These are phyloP conservation scores for Monilinia fructicola DNA, from an alignment of 2,329 filamentous ascomycete species.

Conservation along the genomic window DNA sequence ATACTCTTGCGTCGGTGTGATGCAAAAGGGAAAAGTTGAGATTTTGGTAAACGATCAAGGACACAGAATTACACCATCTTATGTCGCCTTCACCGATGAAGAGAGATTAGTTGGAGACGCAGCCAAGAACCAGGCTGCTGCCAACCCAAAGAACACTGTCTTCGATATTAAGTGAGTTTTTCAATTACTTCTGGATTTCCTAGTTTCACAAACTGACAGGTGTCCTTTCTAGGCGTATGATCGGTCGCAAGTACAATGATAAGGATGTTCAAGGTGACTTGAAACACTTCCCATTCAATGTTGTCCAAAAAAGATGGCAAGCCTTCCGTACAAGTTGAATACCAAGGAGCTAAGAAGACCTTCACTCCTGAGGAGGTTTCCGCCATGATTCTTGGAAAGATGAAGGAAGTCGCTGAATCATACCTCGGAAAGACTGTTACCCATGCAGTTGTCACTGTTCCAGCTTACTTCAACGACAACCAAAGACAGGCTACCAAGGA, in stretches of 20 bases:
- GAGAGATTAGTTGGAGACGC: slow-evolving; percentile 97
- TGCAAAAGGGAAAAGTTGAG: slow-evolving; percentile 92
- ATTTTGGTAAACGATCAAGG: slow-evolving; percentile 96
- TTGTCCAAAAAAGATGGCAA: slow-evolving; percentile 88
- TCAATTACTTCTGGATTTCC: slow-evolving; percentile 18
- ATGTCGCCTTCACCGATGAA: slow-evolving; percentile 95
- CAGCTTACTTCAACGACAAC: slow-evolving; percentile 98
- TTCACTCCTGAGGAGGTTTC: slow-evolving; percentile 81
- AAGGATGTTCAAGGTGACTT: slow-evolving; percentile 88
- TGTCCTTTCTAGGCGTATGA: slow-evolving; percentile 62
- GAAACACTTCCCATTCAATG: slow-evolving; percentile 98
- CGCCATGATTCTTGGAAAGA: slow-evolving; percentile 79
- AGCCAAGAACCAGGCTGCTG: slow-evolving; percentile 83
- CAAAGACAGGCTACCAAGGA: slow-evolving; percentile 97
- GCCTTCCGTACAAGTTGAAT: slow-evolving; percentile 71
- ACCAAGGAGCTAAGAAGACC: slow-evolving; percentile 60
- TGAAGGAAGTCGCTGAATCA: slow-evolving; percentile 79
- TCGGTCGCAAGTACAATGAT: slow-evolving; percentile 79
- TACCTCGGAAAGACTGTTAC: slow-evolving; percentile 81
- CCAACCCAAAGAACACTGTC: slow-evolving; percentile 26
- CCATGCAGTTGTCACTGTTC: slow-evolving; percentile 89
- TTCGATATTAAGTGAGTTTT: slow-evolving; percentile 62
- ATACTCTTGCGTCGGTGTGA: slow-evolving; percentile 87
- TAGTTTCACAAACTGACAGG: slow-evolving; percentile 39
- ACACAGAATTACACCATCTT: slow-evolving; percentile 93